Percentiles rank a stretch among this genome's conserved stretches.
Conservation (phyloP, 805 yeast genomes). For the Hanseniaspora thailandica region DNA sequence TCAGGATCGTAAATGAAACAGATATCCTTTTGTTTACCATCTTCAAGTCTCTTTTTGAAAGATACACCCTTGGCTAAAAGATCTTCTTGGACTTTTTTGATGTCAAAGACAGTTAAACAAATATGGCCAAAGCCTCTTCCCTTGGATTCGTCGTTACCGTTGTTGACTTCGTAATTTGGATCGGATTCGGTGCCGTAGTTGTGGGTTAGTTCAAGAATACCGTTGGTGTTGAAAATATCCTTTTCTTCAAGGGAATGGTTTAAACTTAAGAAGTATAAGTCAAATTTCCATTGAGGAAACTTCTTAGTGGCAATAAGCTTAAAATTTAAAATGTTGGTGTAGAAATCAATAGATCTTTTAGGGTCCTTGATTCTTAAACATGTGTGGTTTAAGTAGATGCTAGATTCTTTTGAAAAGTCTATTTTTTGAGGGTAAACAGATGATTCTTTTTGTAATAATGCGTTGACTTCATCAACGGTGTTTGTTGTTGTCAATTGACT, state of each 20-base stretch:
- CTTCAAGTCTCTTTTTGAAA: slow-evolving; percentile 73
- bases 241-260: slow-evolving; percentile 24
- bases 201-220: slow-evolving; percentile 76
- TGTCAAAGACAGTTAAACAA: slow-evolving; percentile 75
- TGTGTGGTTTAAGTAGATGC: slow-evolving; percentile 43
- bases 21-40: slow-evolving; percentile 86
- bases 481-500: neutral
- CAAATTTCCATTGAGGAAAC: slow-evolving; percentile 45
- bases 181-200: slow-evolving; percentile 61
- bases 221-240: slow-evolving; percentile 32
- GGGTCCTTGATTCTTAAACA: slow-evolving; percentile 79
- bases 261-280: slow-evolving; percentile 56
- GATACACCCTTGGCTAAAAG: slow-evolving; percentile 54
- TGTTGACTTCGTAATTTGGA: slow-evolving; percentile 45
- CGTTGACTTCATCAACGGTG: neutral
- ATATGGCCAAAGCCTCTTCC: slow-evolving; percentile 85
- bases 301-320: slow-evolving; percentile 42
- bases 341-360: slow-evolving; percentile 56
- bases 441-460: neutral
- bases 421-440: neutral
- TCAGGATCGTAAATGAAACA: slow-evolving; percentile 94
- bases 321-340: slow-evolving; percentile 65
- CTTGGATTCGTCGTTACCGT: slow-evolving; percentile 75
- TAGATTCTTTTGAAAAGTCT: neutral
- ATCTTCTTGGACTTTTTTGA: slow-evolving; percentile 46